Percentiles rank a stretch among this genome's conserved stretches.
Conservation (phyloP, 192 early-diverging fungal genomes). For the Gonapodya prolifera region DNA sequence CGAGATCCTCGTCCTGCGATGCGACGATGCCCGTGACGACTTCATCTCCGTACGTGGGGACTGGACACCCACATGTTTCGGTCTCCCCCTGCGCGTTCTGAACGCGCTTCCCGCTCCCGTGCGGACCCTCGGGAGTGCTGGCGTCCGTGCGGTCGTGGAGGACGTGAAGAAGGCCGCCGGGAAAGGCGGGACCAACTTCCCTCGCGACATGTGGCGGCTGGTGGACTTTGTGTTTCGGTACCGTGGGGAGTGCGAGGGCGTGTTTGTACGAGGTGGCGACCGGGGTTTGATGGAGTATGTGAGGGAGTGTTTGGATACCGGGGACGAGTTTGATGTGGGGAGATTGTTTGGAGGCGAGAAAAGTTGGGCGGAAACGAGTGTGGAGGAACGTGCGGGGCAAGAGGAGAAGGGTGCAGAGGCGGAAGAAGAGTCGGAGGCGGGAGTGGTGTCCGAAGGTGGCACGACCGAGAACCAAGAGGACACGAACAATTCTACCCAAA, state of each 20-base stretch:
- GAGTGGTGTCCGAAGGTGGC: not conserved
- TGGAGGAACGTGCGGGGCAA: too few relatives aligned
- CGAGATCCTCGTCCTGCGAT: constrained; percentile 69
- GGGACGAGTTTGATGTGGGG: constrained; percentile 45
- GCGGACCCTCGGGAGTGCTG: constrained; percentile 6
- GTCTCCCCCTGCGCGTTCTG: constrained; percentile 53
- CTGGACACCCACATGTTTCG: constrained; percentile 65
- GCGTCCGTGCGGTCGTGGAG: constrained; percentile 20
- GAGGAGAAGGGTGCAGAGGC: too few relatives aligned
- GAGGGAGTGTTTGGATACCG: constrained; percentile 68
- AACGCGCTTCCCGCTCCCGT: constrained; percentile 43
- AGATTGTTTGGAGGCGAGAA: constrained; percentile 23
- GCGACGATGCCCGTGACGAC: constrained; percentile 69
- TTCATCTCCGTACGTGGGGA: constrained; percentile 64
- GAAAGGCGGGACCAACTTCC: constrained; percentile 30
- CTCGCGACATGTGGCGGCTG: constrained; percentile 59
- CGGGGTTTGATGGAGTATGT: constrained; percentile 45
- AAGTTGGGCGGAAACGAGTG: too few relatives aligned
- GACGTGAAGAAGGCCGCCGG: constrained; percentile 25
- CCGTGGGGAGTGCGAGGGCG: constrained; percentile 47
- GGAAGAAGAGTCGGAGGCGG: too few relatives aligned
- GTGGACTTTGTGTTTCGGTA: constrained; percentile 58
- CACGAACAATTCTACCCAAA: not conserved
- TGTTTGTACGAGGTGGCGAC: constrained; percentile 56
- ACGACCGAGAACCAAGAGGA: not conserved